These are phyloP conservation scores for Alnus rubra DNA, from an alignment of 306 rosid genomes.

Conservation along the genomic window DNA sequence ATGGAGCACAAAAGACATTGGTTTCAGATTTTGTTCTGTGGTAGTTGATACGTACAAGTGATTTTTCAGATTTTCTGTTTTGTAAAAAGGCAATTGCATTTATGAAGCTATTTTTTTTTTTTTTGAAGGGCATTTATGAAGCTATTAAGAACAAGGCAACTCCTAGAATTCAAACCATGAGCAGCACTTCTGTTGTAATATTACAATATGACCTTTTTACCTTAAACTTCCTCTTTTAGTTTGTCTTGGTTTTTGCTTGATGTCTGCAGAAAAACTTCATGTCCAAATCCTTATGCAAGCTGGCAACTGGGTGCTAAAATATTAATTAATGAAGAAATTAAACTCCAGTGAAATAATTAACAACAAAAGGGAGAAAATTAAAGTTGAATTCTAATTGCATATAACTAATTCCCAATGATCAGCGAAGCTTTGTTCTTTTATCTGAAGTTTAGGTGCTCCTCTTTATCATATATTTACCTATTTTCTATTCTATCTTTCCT, in stretches of 20 bases:
- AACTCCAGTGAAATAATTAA: not conserved
- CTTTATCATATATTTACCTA: not conserved
- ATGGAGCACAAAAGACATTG: no score
- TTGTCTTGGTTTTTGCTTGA: not conserved
- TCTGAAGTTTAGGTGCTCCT: not conserved
- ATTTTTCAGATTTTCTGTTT: not conserved
- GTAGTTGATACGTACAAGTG: not conserved
- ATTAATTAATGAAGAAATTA: not conserved
- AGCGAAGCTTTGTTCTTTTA: not conserved
- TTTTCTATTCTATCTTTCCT: not conserved
- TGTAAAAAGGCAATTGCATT: not conserved
- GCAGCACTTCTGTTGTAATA: no score
- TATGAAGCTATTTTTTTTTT: no score
- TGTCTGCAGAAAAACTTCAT: not conserved
- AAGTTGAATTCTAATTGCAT: not conserved
- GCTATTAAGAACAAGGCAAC: not conserved
- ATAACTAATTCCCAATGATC: not conserved
- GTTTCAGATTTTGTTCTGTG: no score
- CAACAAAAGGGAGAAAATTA: not conserved
- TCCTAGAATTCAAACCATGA: not conserved
- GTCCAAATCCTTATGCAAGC: not conserved
- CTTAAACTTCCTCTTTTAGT: not conserved
- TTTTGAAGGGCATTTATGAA: no score
- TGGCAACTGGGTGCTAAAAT: not conserved
- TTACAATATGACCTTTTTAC: no score